Conservation (phyloP, 257 asterid species). For the Rhazya stricta region DNA sequence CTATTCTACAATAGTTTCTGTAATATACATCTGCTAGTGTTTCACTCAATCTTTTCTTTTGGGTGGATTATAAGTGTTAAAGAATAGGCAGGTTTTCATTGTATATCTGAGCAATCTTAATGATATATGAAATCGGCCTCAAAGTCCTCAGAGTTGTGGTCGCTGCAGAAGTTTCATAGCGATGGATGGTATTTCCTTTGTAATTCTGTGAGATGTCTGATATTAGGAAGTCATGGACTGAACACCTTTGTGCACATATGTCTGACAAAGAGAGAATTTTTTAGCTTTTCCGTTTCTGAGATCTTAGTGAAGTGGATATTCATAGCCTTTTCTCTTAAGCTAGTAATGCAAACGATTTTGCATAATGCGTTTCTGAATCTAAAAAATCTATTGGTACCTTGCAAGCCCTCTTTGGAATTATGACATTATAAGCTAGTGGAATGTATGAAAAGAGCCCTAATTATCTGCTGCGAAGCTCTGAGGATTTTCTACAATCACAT, state of each 20-base stretch:
- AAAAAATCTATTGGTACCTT: not conserved
- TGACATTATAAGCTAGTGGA: not conserved
- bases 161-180: not conserved
- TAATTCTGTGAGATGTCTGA: not conserved
- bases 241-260: not conserved
- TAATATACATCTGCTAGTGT: not conserved
- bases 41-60: not conserved
- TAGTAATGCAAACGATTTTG: not conserved
- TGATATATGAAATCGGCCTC: not conserved
- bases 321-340: not conserved
- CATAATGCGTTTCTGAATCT: not conserved
- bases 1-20: not conserved
- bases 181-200: not conserved
- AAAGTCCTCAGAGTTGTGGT: not conserved
- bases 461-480: not conserved
- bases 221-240: not conserved
- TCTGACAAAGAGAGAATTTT: not conserved
- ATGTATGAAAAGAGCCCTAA: not conserved
- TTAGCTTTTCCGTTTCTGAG: not conserved
- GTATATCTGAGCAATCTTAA: not conserved
- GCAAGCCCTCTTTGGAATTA: not conserved
- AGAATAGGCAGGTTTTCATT: not conserved
- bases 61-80: not conserved
- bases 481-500: not conserved
- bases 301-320: not conserved